Evolutionary conservation across 495 filamentous ascomycete genomes (phyloP).

Genomic region (Paragyromitra xinjiangensis): DNA sequence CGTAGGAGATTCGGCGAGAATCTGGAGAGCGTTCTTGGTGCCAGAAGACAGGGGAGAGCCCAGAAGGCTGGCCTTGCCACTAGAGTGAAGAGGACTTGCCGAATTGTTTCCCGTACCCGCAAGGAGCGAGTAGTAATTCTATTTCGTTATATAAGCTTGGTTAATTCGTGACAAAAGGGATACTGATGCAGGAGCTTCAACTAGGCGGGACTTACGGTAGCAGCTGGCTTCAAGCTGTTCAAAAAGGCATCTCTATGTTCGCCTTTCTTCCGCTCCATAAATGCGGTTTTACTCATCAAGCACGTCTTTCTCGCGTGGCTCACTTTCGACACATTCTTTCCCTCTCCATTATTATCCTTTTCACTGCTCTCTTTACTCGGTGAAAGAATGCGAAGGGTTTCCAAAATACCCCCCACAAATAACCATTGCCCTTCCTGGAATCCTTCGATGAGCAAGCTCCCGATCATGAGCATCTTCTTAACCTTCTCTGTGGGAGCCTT

Average conservation of each 20-base stretch:
- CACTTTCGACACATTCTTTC: not conserved
- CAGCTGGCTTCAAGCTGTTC: not conserved
- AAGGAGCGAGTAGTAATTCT: slow-evolving; percentile 14
- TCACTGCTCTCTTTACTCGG: not conserved
- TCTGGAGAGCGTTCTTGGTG: not conserved
- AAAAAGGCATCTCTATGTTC: not conserved
- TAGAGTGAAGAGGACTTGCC: too few species aligned
- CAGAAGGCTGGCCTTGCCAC: not conserved
- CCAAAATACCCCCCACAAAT: slow-evolving; percentile 13
- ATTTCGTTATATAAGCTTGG: not conserved
- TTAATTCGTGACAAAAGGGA: not conserved
- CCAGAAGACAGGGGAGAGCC: not conserved
- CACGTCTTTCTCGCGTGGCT: not conserved
- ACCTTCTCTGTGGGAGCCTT: not conserved
- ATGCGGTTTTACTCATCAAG: slow-evolving; percentile 3
- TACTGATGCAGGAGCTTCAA: not conserved
- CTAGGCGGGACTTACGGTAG: not conserved
- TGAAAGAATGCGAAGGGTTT: slow-evolving; percentile 9
- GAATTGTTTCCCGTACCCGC: not conserved
- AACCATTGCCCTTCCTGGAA: slow-evolving; percentile 2
- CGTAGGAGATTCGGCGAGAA: not conserved
- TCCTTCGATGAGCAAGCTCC: slow-evolving; percentile 4
- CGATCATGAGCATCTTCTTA: not conserved
- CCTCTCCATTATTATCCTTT: not conserved
- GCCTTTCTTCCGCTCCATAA: not conserved